phyloP scores from a whole-genome alignment of 2,329 filamentous ascomycete species.

The Neurospora crassa region DNA sequence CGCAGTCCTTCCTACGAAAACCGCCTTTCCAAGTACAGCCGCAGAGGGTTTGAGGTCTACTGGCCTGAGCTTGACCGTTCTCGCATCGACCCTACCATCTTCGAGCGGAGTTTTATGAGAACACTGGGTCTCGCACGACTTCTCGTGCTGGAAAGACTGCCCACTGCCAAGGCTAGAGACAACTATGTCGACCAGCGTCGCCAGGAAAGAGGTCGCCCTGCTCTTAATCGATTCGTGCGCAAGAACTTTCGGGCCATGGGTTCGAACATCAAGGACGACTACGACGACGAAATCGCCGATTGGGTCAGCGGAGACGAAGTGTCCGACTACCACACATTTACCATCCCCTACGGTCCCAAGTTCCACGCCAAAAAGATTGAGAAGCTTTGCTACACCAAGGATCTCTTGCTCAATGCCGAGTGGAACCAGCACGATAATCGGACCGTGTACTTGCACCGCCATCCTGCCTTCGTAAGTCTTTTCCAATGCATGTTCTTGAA shows the following conservation, averaged over 20 bases:
- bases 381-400: conserved; percentile 71
- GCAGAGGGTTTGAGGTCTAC: conserved; percentile 74
- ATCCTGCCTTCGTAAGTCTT: conserved; percentile 57
- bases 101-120: conserved; percentile 67
- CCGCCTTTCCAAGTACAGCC: conserved; percentile 75
- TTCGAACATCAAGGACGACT: conserved; percentile 67
- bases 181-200: conserved; percentile 61
- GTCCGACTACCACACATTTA: conserved; percentile 71
- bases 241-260: conserved; percentile 28
- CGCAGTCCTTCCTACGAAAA: conserved; percentile 84
- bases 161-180: conserved; percentile 58
- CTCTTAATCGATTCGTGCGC: conserved; percentile 31
- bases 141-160: conserved; percentile 69
- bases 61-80: conserved; percentile 67
- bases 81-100: conserved; percentile 78
- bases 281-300: conserved; percentile 75
- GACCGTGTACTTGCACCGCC: conserved; percentile 69
- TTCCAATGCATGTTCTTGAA: not conserved
- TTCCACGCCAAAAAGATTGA: conserved; percentile 65
- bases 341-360: conserved; percentile 54
- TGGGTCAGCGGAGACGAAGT: conserved; percentile 72
- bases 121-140: conserved; percentile 71
- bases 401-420: conserved; percentile 74
- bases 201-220: conserved; percentile 60
- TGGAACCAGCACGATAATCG: conserved; percentile 74